Evolutionary conservation across 2,329 filamentous ascomycete species (phyloP), one percentile per base, ranked within the genome.

Genomic region (Hymenoscyphus linearis): DNA sequence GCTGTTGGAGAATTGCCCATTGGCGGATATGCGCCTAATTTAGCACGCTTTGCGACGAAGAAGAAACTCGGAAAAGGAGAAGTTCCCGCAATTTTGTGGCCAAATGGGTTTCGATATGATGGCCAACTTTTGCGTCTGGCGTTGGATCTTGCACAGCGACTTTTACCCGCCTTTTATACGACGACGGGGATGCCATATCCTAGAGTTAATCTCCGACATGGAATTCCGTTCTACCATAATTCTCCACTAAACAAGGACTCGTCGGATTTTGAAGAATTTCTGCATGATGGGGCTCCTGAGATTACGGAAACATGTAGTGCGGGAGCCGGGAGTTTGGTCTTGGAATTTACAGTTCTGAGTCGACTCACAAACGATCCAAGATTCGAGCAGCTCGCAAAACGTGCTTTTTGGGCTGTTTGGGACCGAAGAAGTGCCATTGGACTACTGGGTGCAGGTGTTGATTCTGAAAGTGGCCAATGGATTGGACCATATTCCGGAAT

Each of bases 361-460:
- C 85, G 95, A 26, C 79, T 99, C 54, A 96, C 91, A 0, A 91
- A 90, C 12, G 91, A 98, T 72, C 78, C 82, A 10, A 85, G 90
- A n/a, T 99, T 96, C 69, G 95, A 99, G 74, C 85, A 89, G 70
- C 82, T 90, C 16, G 93, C 91, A 0, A 98, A 98, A 75, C 82
- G 90, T 60, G 93, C 95, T 0, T 99, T 99, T 71, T 97, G 93
- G 92, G 89, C 93, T 26, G 91, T 99, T n/a, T 99, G 95, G 95
- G 81, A 87, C 52, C 82, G 90, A 60, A 85, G 93, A 65, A 97
- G 91, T 73, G 84, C 86, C 47, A 91, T 96, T 69, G 91, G 91
- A 3, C 80, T 99, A 26, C 88, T 99, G 65, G 95, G 93, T 7
- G 89, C 91, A 61, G 93, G 93, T 2, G 92, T 99, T 64, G 93